Evolutionary conservation across 2,329 filamentous ascomycete species (phyloP), one percentile per base, ranked within the genome.

Genomic region (Diatrype stigma): DNA sequence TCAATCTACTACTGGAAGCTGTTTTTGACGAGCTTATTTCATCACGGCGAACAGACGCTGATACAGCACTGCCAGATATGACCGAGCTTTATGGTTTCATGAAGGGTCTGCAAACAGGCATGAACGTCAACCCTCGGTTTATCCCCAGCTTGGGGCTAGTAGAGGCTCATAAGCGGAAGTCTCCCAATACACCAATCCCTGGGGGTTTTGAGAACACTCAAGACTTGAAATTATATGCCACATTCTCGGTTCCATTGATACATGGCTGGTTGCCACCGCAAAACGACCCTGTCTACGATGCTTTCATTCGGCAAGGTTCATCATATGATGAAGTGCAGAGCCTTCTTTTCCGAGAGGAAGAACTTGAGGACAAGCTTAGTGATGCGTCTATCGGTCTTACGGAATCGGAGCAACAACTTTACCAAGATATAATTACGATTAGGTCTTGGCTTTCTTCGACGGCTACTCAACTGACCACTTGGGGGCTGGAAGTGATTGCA

Each of bases 51-150:
- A 85, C 82, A 0, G 81, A 82, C 45, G 70, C 73, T 2, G 81
- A 85, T 32, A 79, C 78, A 1, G 74, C 83, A 16, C 71, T 97
- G 22, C 93, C 93, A 0, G 94, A 97, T 65, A 87, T 97, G 10
- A 81, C 86, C 34, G 92, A 96, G 52, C 76, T 99, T 1, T 96
- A 96, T 67, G 78, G 80, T 6, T 99, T 99, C 63, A 75, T 99
- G 2, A 82, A 94, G 51, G 89, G 90, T 42, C 74, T 99, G 2
- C 90, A 96, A 60, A 97, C 92, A 0, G 94, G 94, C 35, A 96
- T 99, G 89, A 99, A 97, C 62, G 93, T 97, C 51, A 99, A 99
- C 58, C 94, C 94, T 2, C 84, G 88, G 19, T 94, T 96, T 56
- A 79, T 95, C 7, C 79, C 89, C 2, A 78, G 74, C 0, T 65